Evolutionary conservation across 1,284 basidiomycete species (phyloP), one percentile per base, ranked within the genome.

Genomic region (Sanghuangporus baumii): DNA sequence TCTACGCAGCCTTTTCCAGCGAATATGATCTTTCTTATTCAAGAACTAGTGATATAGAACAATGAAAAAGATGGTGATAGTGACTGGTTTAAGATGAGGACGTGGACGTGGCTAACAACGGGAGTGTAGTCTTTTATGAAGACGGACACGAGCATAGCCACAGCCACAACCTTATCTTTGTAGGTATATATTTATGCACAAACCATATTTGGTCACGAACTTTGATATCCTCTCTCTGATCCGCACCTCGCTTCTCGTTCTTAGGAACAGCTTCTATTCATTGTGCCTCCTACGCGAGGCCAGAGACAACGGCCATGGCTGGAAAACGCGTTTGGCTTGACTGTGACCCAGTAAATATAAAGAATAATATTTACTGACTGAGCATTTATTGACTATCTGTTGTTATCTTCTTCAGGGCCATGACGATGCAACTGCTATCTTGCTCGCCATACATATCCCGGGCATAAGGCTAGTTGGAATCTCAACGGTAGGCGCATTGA

Each of bases 361-460:
- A 20, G 31, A 16, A 26, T 46, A 0, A 18, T 47, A 23, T 40
- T 9, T 3, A 18, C 9, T n/a, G 20, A 46, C 16, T 16, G 16
- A n/a, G 11, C 57, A 40, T 9, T 14, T 58, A 51, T 66, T 26
- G 65, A 48, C 34, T 7, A 37, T 16, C 12, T 20, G 16, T 55
- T 41, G 34, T 16, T 38, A 37, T 43, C 37, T 12, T 36, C n/a
- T 8, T 52, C 65, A 91, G 89, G 92, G 92, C 12, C 92, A 94
- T 68, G 92, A 94, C 69, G 92, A 94, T 75, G 91, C 89, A 5
- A 86, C 85, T 5, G 91, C 91, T 1, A 86, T 94, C 61, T 74
- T 93, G 69, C 75, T 94, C 16, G 90, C 90, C 0, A 71, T 88
- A 2, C 83, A 91, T 67, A 78, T 79, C 12, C 77, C 81, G 0